A percentile compares a stretch with the other conserved stretches of the same genome.
phyloP scores from a whole-genome alignment of 306 rosid species.

The Begonia masoniana region DNA sequence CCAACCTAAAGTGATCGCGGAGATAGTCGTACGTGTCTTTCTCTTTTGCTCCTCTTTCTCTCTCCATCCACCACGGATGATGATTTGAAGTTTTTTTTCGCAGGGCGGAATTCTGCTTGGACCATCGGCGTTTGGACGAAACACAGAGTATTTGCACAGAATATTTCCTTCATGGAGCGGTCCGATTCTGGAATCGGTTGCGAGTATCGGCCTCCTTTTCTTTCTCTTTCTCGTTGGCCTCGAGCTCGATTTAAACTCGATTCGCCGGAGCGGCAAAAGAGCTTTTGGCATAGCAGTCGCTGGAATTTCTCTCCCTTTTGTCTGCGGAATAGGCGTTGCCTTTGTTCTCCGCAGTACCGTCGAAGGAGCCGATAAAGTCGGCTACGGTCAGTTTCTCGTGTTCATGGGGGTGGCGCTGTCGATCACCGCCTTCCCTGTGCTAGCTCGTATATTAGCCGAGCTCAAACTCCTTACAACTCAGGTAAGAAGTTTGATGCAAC shows the following conservation, averaged over 20 bases:
- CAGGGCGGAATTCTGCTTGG: slow-evolving; percentile 85
- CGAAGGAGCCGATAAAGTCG: slow-evolving; percentile 45
- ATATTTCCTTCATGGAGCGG: slow-evolving; percentile 63
- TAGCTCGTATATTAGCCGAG: slow-evolving; percentile 82
- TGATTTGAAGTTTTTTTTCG: background rate
- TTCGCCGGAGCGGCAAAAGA: slow-evolving; percentile 42
- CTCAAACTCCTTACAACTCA: slow-evolving; percentile 63
- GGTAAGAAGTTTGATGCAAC: no score
- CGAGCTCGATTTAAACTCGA: slow-evolving; percentile 52
- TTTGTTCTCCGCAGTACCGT: slow-evolving; percentile 44
- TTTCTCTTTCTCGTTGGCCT: slow-evolving; percentile 68
- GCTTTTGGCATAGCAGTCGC: slow-evolving; percentile 57
- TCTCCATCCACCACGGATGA: background rate
- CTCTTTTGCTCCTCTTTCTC: background rate
- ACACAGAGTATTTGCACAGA: slow-evolving; percentile 25
- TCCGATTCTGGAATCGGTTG: slow-evolving; percentile 58
- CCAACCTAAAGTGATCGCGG: slow-evolving; percentile 83
- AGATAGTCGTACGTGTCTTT: slow-evolving; percentile 36
- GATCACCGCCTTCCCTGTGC: slow-evolving; percentile 84
- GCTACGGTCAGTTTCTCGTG: slow-evolving; percentile 47
- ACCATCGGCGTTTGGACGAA: slow-evolving; percentile 64
- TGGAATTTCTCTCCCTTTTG: slow-evolving; percentile 59
- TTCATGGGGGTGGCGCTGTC: slow-evolving; percentile 87
- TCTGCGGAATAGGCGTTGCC: slow-evolving; percentile 60
- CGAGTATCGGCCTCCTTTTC: slow-evolving; percentile 68